Conservation (phyloP, 495 filamentous ascomycete genomes). For the Niebla homalea region DNA sequence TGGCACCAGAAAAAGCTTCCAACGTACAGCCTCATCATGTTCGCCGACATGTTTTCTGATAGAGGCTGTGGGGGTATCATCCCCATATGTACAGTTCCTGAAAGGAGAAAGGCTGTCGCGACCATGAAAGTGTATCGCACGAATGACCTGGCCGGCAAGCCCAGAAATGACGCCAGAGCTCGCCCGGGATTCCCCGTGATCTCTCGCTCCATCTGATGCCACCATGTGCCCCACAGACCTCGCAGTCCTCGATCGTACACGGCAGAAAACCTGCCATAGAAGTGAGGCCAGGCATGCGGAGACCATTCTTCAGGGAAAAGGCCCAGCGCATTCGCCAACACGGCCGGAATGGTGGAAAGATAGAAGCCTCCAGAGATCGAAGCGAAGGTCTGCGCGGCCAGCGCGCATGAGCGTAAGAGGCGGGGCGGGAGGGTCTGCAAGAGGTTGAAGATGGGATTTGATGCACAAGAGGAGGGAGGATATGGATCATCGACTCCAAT, state of each 20-base stretch:
- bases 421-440: slow-evolving; percentile 10
- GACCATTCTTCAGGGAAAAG: slow-evolving; percentile 13
- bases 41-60: not conserved
- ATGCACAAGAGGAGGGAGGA: not conserved
- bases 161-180: not conserved
- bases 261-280: slow-evolving; percentile 13
- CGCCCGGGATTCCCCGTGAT: slow-evolving; percentile 6
- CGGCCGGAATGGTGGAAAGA: not conserved
- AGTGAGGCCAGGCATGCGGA: slow-evolving; percentile 14
- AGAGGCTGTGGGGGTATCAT: slow-evolving; percentile 13
- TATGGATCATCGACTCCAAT: slow-evolving; percentile 3
- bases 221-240: slow-evolving; percentile 17
- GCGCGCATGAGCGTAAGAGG: slow-evolving; percentile 3
- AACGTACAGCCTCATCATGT: slow-evolving; percentile 12
- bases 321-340: slow-evolving; percentile 8
- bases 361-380: slow-evolving; percentile 8
- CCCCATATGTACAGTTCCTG: slow-evolving; percentile 15
- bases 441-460: not conserved
- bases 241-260: slow-evolving; percentile 9
- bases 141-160: not conserved
- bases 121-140: slow-evolving; percentile 2
- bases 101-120: slow-evolving; percentile 9
- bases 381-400: slow-evolving; percentile 13
- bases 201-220: slow-evolving; percentile 14
- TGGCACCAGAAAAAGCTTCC: slow-evolving; percentile 17